A percentile compares a stretch with the other conserved stretches of the same genome.
Conservation (phyloP, 306 rosid genomes). For the Quercus suber region DNA sequence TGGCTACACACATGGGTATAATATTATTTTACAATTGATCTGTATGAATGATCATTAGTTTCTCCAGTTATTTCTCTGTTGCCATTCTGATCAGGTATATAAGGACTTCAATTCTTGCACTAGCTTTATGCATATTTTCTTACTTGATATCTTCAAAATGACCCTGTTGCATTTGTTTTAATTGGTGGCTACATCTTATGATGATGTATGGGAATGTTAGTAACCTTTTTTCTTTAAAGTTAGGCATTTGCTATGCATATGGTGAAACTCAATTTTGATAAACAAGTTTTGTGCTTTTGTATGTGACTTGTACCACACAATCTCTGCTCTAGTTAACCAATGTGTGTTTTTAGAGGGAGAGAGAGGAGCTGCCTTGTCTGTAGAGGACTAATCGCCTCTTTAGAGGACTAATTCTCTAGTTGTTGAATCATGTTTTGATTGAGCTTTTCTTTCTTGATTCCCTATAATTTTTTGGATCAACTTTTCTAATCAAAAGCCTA, state of each 20-base stretch:
- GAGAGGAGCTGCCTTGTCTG: not conserved
- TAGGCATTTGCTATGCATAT: not conserved
- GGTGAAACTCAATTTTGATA: not conserved
- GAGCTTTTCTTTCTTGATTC: not conserved
- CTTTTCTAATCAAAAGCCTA: constrained; percentile 7
- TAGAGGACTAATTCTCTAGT: not conserved
- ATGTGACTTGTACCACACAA: not conserved
- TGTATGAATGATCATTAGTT: not conserved
- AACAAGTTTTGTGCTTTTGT: not conserved
- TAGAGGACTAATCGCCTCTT: not conserved
- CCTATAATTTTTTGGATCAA: not conserved
- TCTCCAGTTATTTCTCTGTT: not conserved
- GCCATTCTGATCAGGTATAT: not conserved
- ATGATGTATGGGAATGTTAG: no score
- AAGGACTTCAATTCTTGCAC: not conserved
- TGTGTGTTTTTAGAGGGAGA: not conserved
- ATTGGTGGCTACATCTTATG: no score
- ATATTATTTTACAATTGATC: not conserved
- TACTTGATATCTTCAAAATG: no score
- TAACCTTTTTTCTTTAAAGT: no score
- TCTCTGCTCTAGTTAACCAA: not conserved
- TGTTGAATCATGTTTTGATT: not conserved
- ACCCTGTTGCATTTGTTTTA: no score
- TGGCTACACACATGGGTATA: not conserved
- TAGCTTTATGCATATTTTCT: not conserved